These are phyloP conservation scores for Beauveria brongniartii DNA, from an alignment of 2,329 filamentous ascomycete genomes.

Conservation along the genomic window DNA sequence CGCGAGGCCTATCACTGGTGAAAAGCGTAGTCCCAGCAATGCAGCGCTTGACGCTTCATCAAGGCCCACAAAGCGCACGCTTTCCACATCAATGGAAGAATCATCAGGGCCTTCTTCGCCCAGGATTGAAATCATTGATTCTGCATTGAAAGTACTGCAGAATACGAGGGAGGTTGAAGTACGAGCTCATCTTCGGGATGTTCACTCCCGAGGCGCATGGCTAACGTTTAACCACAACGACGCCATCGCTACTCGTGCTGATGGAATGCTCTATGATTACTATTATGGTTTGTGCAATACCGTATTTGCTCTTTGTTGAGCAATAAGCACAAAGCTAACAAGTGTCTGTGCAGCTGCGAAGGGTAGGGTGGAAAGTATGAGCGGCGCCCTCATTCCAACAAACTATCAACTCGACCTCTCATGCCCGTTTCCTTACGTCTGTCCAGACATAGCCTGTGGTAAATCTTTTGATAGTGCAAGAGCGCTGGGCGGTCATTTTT, in stretches of 20 bases:
- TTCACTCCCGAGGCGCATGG: not conserved
- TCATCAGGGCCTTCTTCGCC: not conserved
- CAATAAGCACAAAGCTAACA: not conserved
- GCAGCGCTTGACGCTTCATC: not conserved
- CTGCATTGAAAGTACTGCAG: not conserved
- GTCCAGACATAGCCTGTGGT: conserved; percentile 22
- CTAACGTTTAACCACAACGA: not conserved
- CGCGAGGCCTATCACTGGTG: not conserved
- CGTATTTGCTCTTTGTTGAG: not conserved
- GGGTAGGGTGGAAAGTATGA: not conserved
- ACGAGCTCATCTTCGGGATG: not conserved
- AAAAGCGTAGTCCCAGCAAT: not conserved
- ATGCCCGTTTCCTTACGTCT: conserved; percentile 17
- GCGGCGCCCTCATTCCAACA: conserved; percentile 26
- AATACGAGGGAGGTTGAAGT: not conserved
- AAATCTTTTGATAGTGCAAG: conserved; percentile 12
- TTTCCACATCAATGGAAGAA: not conserved
- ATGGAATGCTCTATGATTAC: not conserved
- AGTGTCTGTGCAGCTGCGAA: not conserved
- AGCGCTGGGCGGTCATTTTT: conserved; percentile 14
- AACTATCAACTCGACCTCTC: not conserved
- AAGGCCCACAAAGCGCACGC: not conserved
- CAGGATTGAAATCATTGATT: too few relatives aligned
- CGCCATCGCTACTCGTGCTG: not conserved
- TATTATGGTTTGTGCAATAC: not conserved